Evolutionary conservation across 257 asterid genomes (phyloP), one percentile per base, ranked within the genome.

Genomic region (Petunia secreta): DNA sequence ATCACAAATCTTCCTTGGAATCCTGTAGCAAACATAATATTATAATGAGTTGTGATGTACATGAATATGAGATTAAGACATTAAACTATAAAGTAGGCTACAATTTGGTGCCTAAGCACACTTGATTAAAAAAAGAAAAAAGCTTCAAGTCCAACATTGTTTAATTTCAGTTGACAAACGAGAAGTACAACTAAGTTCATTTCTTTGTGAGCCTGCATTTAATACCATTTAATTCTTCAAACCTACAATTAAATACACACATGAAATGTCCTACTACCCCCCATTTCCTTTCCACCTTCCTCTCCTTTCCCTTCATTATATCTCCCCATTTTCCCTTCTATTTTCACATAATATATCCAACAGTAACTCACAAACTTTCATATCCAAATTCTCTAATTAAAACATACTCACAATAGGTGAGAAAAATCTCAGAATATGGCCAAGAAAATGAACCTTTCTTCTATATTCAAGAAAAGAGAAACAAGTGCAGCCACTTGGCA

Each of bases 381-480:
- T 57, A 39, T 59, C 80, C 76, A 38, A 52, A 52, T 16, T 7
- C 10, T 16, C 81, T 75, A 25, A 54, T 63, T 78, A 50, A 48
- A 78, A 46, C 14, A 11, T 4, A 46, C 15, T 36, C 44, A 71
- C 77, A 71, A 71, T 9, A 38, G 1, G 1, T 3, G 3, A 13
- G 4, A 6, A 37, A 11, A 38, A 65, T 10, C 44, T 5, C 48
- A 63, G 37, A 63, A 4, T 69, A 79, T 79, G 76, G 75, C 55
- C 82, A 63, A 63, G 71, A 78, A 63, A 78, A 63, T 63, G 81
- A 78, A 62, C 9, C 48, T 79, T 25, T 69, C 65, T 79, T 79
- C 82, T 36, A 38, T 79, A 15, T 79, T 79, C 77, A 79, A 64
- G 82, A 79, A 65, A 67, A 79, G 75, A 52, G 82, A 79, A 46